Base-by-base conservation (phyloP, 257 asterid species). In the Voacanga thouarsii region DNA sequence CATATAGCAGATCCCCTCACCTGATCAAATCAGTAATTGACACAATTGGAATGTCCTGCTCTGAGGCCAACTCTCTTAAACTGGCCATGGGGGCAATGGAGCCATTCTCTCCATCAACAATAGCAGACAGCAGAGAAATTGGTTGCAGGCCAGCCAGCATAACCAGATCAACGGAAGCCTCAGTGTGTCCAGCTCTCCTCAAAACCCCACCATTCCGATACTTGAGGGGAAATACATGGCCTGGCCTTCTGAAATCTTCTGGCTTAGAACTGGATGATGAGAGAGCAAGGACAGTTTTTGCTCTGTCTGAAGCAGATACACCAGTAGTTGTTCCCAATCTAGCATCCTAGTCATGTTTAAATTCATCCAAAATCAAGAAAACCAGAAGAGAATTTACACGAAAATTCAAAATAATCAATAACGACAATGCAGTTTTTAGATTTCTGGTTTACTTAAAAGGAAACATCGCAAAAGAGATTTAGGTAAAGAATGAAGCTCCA, bases 211-310 rank as follows among this genome's bases (percentile, higher is more conserved):
- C 98, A 55, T 87, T 84, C 73, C 91, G 82, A 67, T 92, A 92
- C 88, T 94, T 90, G 33, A 89, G 89, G 24, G 97, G 97, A 78
- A 91, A 94, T 12, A 94, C 93, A 82, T 94, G 98, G 65, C 98
- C 96, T 7, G 97, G 97, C 85, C 89, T 89, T 82, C 82, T 83
- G 80, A 94, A 94, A 83, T 94, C 96, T 53, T 83, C 90, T 3
- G 97, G 92, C 78, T 66, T 85, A 4, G 98, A 92, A 26, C 82
- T 65, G 3, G 90, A 87, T 61, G 94, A 91, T 6, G 97, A 84
- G 45, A 94, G 87, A 26, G 91, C 90, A 53, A 88, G 87, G 15
- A 92, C 93, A 1, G 97, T 92, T 80, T 83, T 89, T 5, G 97
- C 94, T 83, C 97, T 85, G 63, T 92, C 97, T 0, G 94, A 86